Evolutionary conservation across 306 rosid species (phyloP).

Genomic region (Vicia villosa): DNA sequence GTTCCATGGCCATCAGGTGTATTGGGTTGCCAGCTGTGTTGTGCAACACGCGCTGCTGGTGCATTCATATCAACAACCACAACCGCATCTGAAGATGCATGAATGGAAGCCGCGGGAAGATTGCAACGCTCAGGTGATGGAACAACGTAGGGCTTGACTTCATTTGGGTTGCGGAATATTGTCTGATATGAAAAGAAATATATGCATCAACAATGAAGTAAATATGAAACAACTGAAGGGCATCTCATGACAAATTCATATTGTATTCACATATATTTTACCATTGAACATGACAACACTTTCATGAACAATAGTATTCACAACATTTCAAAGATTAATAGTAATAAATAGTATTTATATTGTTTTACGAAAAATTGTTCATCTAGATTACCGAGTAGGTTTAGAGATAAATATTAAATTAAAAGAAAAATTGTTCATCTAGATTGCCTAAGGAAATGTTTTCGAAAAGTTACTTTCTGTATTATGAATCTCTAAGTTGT

Average conservation of each 20-base stretch:
- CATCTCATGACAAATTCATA: slow-evolving; percentile 17
- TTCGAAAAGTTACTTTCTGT: background rate
- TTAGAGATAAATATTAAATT: background rate
- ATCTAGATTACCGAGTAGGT: slow-evolving; percentile 2
- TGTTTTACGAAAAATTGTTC: background rate
- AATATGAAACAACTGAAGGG: slow-evolving; percentile 14
- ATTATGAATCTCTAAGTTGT: background rate
- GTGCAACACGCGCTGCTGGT: slow-evolving; percentile 89
- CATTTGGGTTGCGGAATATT: slow-evolving; percentile 88
- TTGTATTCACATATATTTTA: background rate
- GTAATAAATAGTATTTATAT: background rate
- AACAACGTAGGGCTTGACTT: slow-evolving; percentile 84
- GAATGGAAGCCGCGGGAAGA: slow-evolving; percentile 93
- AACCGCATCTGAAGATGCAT: slow-evolving; percentile 81
- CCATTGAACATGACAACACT: background rate
- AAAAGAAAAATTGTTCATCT: too few relatives aligned
- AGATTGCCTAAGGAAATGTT: background rate
- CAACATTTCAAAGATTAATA: slow-evolving; percentile 13
- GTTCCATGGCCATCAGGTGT: slow-evolving; percentile 98
- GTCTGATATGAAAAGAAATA: slow-evolving; percentile 59
- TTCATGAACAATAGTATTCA: slow-evolving; percentile 9
- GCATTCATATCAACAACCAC: slow-evolving; percentile 83
- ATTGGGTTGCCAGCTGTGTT: slow-evolving; percentile 98
- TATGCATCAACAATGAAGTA: slow-evolving; percentile 18
- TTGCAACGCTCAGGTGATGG: slow-evolving; percentile 88